phyloP scores from a whole-genome alignment of 139 green algal species.

The Chlorella vulgaris region DNA sequence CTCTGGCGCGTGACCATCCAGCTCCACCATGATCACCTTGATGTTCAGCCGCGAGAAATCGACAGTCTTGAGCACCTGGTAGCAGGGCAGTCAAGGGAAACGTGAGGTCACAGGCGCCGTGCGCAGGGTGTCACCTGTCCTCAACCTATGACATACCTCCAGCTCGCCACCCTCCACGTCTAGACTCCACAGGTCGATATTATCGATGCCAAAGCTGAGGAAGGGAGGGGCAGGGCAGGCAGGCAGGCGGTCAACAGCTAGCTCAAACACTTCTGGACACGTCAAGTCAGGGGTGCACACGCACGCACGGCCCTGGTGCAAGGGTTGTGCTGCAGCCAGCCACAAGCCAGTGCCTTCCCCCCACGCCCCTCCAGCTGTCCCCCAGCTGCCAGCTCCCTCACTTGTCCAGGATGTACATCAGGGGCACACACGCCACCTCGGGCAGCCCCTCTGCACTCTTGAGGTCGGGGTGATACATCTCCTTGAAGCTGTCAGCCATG shows the following conservation, averaged over 20 bases:
- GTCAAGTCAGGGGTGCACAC: too few species aligned
- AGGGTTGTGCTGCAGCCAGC: too few species aligned
- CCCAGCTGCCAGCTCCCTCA: neutral
- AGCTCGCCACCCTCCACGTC: constrained; percentile 12
- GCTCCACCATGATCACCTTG: constrained; percentile 4
- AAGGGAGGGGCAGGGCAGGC: neutral
- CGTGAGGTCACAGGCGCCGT: too few species aligned
- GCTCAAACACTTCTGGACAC: too few species aligned
- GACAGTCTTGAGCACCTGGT: neutral
- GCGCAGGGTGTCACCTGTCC: too few species aligned
- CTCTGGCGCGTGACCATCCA: neutral
- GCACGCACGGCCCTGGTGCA: too few species aligned
- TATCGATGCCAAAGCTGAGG: neutral
- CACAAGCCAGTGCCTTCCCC: too few species aligned
- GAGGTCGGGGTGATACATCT: neutral
- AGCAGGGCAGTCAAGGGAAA: too few species aligned
- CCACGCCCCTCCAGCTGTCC: neutral
- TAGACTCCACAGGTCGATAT: neutral
- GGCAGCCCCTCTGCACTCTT: neutral
- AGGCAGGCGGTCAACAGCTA: neutral
- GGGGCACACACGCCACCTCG: neutral
- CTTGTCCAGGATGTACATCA: neutral
- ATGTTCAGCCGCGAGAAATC: neutral
- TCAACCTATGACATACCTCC: too few species aligned
- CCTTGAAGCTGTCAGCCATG: neutral